Evolutionary conservation across 2,329 filamentous ascomycete genomes (phyloP).

Genomic region (Ophiosphaerella herpotricha): DNA sequence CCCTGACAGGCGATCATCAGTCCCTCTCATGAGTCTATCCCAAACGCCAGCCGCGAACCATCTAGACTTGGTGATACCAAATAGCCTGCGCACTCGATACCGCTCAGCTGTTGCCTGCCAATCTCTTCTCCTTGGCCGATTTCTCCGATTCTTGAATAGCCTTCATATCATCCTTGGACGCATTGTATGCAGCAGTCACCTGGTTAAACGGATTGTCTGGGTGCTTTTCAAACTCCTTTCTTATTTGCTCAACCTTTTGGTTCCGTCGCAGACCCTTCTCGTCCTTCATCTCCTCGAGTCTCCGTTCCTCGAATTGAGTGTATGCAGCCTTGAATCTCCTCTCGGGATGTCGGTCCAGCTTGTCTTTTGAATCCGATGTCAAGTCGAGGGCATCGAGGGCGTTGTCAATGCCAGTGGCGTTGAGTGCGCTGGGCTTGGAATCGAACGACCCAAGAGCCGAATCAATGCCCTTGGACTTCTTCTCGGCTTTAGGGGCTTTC

Average conservation of each 20-base stretch:
- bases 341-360: conserved; percentile 89
- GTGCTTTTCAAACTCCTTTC: conserved; percentile 93
- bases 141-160: conserved; percentile 69
- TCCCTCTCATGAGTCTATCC: conserved; percentile 18
- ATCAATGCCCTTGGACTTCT: conserved; percentile 70
- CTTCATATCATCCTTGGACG: conserved; percentile 75
- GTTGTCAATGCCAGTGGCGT: conserved; percentile 89
- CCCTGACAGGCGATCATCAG: background rate
- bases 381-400: conserved; percentile 84
- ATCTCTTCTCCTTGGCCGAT: conserved; percentile 72
- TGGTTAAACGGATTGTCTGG: conserved; percentile 97
- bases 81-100: background rate
- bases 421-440: conserved; percentile 62
- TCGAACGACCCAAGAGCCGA: conserved; percentile 54
- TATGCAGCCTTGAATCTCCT: conserved; percentile 85
- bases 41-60: conserved; percentile 13
- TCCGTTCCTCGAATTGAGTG: conserved; percentile 77
- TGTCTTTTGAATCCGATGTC: conserved; percentile 63
- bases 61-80: conserved; percentile 2
- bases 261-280: conserved; percentile 81
- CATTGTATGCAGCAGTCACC: conserved; percentile 74
- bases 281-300: conserved; percentile 81
- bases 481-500: conserved; percentile 67
- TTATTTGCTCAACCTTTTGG: conserved; percentile 81
- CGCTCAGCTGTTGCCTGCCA: conserved; percentile 48